Base-by-base conservation (phyloP, 2,329 filamentous ascomycete genomes). In the Dothistroma pini region DNA sequence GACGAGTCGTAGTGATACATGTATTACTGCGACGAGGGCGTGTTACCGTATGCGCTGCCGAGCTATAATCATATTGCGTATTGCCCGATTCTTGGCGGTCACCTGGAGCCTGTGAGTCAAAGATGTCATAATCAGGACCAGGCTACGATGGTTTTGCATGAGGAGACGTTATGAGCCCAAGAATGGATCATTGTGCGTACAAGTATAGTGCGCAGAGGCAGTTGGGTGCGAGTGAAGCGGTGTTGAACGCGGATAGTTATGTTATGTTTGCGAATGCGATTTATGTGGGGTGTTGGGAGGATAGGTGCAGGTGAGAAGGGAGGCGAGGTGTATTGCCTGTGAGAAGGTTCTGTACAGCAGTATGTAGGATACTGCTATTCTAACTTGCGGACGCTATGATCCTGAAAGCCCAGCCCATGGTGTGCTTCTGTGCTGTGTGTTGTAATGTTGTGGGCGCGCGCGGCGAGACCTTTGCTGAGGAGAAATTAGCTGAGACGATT, bases 171-270 rank as follows among this genome's bases (percentile, higher is more conserved):
- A 80, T 76, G 62, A 72, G 65, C 63, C 84, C 83, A 59, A 84
- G 85, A 9, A 88, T 86, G 1, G 72, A 80, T 1, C 87, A 89
- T 69, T 76, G 81, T 56, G 82, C 78, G 29, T 85, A 84, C 65
- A 85, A 84, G 31, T 89, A 87, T 68, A 72, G 78, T 5, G 79
- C 79, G 55, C 71, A 75, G 7, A 77, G 71, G 2, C 69, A 74
- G 6, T 72, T 89, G 63, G 77, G 74, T 6, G 77, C 78, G 0
- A 67, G 72, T 4, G 73, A 83, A 69, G 85, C 86, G 54, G 69
- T 89, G 9, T 77, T 80, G 68, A 87, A 89, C 64, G 87, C 87
- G n/a, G 87, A 89, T 70, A 83, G 81, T 0, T 88, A 79, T 68
- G 79, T 81, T 7, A 72, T 84, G 31, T 84, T 80, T 66, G 80